Conservation (phyloP, 495 filamentous ascomycete genomes). For the Penicillium angulare region DNA sequence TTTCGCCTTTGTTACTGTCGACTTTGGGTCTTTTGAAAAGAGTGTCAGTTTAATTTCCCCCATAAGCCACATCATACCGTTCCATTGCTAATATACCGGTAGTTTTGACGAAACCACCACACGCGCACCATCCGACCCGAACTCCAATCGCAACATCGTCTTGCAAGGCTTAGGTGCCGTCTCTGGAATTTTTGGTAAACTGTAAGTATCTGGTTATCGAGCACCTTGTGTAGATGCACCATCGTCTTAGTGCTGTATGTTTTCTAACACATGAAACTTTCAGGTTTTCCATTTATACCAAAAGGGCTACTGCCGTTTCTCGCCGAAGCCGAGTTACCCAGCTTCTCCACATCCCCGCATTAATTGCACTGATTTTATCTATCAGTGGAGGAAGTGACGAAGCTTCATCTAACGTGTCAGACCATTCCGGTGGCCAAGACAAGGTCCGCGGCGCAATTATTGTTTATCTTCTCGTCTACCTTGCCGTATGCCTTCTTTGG, state of each 20-base stretch:
- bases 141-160: neutral
- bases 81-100: neutral
- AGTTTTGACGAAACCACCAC: constrained; percentile 10
- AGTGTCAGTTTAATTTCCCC: constrained; percentile 11
- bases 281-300: constrained; percentile 8
- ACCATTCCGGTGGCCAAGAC: constrained; percentile 4
- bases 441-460: constrained; percentile 12
- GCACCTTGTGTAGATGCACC: neutral
- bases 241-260: neutral
- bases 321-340: constrained; percentile 12
- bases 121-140: constrained; percentile 4
- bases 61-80: neutral
- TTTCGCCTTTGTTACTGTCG: constrained; percentile 15
- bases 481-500: constrained; percentile 5
- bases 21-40: constrained; percentile 14
- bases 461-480: constrained; percentile 10
- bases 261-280: neutral
- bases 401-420: constrained; percentile 8
- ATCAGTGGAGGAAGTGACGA: constrained; percentile 17
- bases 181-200: neutral
- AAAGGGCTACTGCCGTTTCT: constrained; percentile 12
- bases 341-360: constrained; percentile 15
- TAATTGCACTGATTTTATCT: constrained; percentile 14
- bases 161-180: neutral
- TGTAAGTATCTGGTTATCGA: neutral